These are phyloP conservation scores for Cladobotryum mycophilum DNA, from an alignment of 2,329 filamentous ascomycete genomes.

Conservation along the genomic window DNA sequence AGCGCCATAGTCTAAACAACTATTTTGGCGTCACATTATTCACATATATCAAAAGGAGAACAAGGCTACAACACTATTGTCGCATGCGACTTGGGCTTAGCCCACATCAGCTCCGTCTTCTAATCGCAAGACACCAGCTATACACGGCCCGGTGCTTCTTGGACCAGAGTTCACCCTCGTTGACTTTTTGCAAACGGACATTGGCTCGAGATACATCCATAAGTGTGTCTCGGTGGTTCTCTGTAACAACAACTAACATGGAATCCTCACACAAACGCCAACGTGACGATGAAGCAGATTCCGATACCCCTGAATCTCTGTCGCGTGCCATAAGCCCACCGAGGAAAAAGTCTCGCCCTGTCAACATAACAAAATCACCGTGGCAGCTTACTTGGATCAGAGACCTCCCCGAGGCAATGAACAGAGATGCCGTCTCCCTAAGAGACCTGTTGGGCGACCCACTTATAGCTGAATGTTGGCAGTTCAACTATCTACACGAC, in stretches of 20 bases:
- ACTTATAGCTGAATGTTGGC: slow-evolving; percentile 64
- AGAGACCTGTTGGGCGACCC: slow-evolving; percentile 67
- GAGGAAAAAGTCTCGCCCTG: slow-evolving; percentile 23
- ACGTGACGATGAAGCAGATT: slow-evolving; percentile 10
- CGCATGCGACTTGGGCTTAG: too few species aligned
- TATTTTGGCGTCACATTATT: too few species aligned
- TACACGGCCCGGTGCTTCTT: too few species aligned
- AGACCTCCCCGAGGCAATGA: slow-evolving; percentile 53
- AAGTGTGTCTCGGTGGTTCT: too few species aligned
- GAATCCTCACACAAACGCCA: slow-evolving; percentile 27
- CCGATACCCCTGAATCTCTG: slow-evolving; percentile 22
- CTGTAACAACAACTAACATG: slow-evolving; percentile 17
- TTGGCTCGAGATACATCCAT: too few species aligned
- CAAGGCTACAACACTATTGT: too few species aligned
- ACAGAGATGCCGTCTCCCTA: slow-evolving; percentile 60
- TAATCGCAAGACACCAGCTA: too few species aligned
- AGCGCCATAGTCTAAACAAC: too few species aligned
- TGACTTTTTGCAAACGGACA: too few species aligned
- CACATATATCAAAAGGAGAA: too few species aligned
- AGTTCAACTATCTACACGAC: slow-evolving; percentile 63
- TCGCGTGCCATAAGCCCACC: slow-evolving; percentile 43
- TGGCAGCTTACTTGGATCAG: slow-evolving; percentile 65
- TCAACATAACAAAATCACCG: slow-evolving; percentile 48
- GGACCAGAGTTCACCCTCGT: too few species aligned
- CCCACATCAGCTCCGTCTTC: too few species aligned